phyloP scores from a whole-genome alignment of 2,329 filamentous ascomycete genomes.

The Plenodomus biglobosus region DNA sequence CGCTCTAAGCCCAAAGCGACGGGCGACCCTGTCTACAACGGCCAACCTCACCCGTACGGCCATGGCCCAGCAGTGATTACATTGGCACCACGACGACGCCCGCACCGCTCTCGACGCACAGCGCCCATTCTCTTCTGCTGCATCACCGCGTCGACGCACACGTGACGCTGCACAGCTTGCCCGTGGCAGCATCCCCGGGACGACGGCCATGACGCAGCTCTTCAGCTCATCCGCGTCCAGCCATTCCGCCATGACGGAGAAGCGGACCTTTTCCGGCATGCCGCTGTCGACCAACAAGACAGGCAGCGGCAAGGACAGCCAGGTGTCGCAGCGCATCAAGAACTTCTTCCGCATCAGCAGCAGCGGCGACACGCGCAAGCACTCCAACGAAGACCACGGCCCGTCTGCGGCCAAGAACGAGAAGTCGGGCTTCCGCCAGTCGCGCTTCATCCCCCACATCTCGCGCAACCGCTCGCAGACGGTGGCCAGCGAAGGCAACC shows the following conservation, averaged over 20 bases:
- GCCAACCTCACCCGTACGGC: not conserved
- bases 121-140: slow-evolving; percentile 7
- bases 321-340: slow-evolving; percentile 66
- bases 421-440: slow-evolving; percentile 76
- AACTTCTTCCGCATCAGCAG: slow-evolving; percentile 70
- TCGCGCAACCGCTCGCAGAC: slow-evolving; percentile 87
- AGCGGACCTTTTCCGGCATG: slow-evolving; percentile 53
- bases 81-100: not conserved
- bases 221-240: slow-evolving; percentile 44
- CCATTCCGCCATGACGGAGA: slow-evolving; percentile 47
- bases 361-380: slow-evolving; percentile 48
- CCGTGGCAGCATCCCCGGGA: slow-evolving; percentile 1
- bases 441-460: slow-evolving; percentile 84
- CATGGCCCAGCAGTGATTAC: not conserved
- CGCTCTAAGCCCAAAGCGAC: not conserved
- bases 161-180: slow-evolving; percentile 4
- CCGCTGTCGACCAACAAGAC: slow-evolving; percentile 51
- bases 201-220: slow-evolving; percentile 46
- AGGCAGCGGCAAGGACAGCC: slow-evolving; percentile 53
- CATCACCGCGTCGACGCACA: not conserved
- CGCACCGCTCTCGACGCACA: too few species aligned
- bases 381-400: slow-evolving; percentile 42
- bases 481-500: slow-evolving; percentile 88
- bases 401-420: slow-evolving; percentile 57
- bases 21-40: too few species aligned